A percentile compares a stretch with the other conserved stretches of the same genome.
Evolutionary conservation across 2,329 filamentous ascomycete genomes (phyloP).

Genomic region (Stenocarpella maydis): DNA sequence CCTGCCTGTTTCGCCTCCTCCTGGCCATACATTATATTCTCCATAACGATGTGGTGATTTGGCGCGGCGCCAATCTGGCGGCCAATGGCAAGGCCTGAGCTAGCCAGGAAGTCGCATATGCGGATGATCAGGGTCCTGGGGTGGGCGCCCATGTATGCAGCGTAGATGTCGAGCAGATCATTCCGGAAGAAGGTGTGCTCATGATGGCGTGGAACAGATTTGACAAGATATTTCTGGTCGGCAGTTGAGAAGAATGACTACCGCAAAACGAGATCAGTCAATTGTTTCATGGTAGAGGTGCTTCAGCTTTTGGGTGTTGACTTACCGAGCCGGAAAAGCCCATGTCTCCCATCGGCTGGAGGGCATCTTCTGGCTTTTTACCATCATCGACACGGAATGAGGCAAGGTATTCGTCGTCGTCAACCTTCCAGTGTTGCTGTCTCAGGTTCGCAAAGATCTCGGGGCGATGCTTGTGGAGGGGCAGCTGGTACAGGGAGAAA

Average conservation of each 20-base stretch:
- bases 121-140: constrained; percentile 71
- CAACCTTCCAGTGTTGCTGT: constrained; percentile 46
- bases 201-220: constrained; percentile 73
- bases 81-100: constrained; percentile 64
- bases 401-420: constrained; percentile 49
- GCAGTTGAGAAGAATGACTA: constrained; percentile 75
- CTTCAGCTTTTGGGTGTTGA: neutral
- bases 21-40: constrained; percentile 74
- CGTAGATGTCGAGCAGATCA: constrained; percentile 72
- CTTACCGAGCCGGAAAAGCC: constrained; percentile 75
- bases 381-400: constrained; percentile 58
- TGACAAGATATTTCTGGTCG: constrained; percentile 74
- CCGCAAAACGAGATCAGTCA: no score
- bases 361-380: constrained; percentile 46
- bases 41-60: constrained; percentile 80
- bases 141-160: constrained; percentile 67
- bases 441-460: constrained; percentile 61
- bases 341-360: constrained; percentile 71
- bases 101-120: constrained; percentile 74
- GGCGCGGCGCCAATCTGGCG: constrained; percentile 67
- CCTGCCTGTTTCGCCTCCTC: constrained; percentile 48
- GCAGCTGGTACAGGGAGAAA: constrained; percentile 61
- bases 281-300: no score
- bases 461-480: constrained; percentile 54
- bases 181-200: constrained; percentile 75